Evolutionary conservation across 148 eudicot genomes (phyloP).

Genomic region (Chenopodium formosanum): DNA sequence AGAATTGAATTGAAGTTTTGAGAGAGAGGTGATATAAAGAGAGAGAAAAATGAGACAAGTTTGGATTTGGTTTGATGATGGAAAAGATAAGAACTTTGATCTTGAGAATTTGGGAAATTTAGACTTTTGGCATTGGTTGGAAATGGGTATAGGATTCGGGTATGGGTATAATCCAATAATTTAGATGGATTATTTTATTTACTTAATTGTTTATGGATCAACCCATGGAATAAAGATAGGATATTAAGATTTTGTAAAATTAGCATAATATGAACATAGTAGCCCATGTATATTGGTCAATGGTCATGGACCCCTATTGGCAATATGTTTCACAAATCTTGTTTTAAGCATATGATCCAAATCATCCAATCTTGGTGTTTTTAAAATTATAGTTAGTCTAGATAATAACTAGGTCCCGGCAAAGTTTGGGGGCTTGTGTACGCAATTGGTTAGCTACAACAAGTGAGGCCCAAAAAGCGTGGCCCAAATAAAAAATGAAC

Average conservation of each 20-base stretch:
- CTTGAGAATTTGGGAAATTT: background rate
- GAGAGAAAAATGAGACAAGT: background rate
- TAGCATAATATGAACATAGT: background rate
- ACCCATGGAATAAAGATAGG: background rate
- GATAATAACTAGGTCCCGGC: too few species aligned
- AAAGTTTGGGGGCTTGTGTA: too few species aligned
- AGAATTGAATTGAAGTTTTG: slow-evolving; percentile 5
- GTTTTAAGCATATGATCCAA: too few species aligned
- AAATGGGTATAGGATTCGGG: background rate
- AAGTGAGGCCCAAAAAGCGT: too few species aligned
- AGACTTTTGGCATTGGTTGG: background rate
- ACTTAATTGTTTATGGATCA: background rate
- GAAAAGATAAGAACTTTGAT: slow-evolving; percentile 28
- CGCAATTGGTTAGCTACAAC: too few species aligned
- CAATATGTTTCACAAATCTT: too few species aligned
- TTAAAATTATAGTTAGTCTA: too few species aligned
- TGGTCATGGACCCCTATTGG: background rate
- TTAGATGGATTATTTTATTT: too few species aligned
- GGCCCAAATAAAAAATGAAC: too few species aligned
- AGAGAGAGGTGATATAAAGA: background rate
- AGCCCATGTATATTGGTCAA: background rate
- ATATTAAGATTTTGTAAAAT: background rate
- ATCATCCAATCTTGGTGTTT: too few species aligned
- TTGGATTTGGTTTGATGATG: slow-evolving; percentile 14
- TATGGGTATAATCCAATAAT: background rate